Percentiles rank a stretch among this genome's conserved stretches.
These are phyloP conservation scores for Candida boleticola DNA, from an alignment of 805 yeast species.

Conservation along the genomic window DNA sequence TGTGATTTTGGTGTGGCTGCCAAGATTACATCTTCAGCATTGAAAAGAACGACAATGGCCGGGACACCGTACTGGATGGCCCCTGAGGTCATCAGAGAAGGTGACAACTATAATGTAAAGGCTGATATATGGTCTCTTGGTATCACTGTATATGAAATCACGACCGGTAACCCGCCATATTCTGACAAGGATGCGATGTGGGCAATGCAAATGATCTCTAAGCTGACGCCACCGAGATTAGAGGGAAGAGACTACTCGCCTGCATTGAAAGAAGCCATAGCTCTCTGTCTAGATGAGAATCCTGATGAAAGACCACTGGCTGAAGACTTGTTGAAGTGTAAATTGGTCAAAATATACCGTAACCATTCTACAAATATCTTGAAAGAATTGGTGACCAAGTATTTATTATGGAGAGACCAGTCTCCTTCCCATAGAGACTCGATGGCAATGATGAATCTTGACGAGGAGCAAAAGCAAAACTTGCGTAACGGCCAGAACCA, in stretches of 20 bases:
- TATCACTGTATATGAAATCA: conserved; percentile 88
- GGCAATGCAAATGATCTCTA: conserved; percentile 92
- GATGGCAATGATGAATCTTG: conserved; percentile 26
- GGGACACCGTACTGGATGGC: conserved; percentile 99
- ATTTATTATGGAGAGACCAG: conserved; percentile 73
- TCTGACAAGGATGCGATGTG: conserved; percentile 92
- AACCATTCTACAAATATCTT: conserved; percentile 57
- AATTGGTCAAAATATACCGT: conserved; percentile 64
- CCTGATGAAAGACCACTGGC: conserved; percentile 87
- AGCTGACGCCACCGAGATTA: conserved; percentile 89
- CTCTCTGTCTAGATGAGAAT: conserved; percentile 89
- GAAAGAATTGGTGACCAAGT: conserved; percentile 72
- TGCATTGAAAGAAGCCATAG: conserved; percentile 79
- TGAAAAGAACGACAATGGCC: conserved; percentile 91
- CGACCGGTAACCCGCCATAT: conserved; percentile 97
- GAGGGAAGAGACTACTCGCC: conserved; percentile 86
- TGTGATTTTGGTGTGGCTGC: conserved; percentile 99
- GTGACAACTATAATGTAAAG: conserved; percentile 79
- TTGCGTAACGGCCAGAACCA: conserved; percentile 2
- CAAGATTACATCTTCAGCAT: conserved; percentile 68
- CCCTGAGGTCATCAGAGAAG: conserved; percentile 94
- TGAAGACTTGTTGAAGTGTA: conserved; percentile 75
- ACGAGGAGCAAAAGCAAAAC: conserved; percentile 14
- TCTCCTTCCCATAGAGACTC: conserved; percentile 51
- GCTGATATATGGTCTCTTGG: conserved; percentile 99